Base-by-base conservation (phyloP, 2,329 filamentous ascomycete genomes). In the Hypocreales sp. region DNA sequence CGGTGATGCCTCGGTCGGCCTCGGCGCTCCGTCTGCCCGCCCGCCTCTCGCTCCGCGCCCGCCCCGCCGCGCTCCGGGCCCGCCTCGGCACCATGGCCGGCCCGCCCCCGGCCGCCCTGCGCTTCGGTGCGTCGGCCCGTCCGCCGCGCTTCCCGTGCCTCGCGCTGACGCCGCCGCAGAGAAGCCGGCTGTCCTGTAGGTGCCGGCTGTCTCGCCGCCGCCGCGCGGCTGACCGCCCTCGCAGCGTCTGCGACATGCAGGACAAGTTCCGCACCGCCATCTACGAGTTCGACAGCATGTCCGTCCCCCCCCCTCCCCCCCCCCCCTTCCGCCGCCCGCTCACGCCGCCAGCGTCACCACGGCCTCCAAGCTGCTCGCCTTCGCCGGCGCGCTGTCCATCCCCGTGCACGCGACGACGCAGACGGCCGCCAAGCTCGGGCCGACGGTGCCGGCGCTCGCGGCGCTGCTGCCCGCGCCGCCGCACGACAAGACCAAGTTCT, bases 241-340 rank as follows among this genome's bases (percentile, higher is more conserved):
- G 15, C 30, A 94, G 86, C 45, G 71, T 95, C 47, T 95, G 87
- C 58, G 87, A 95, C 47, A 64, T 95, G 36, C 87, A 95, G 58
- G 87, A 94, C 40, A 92, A 84, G 52, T 95, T 95, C 56, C 71
- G 82, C 34, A 61, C 63, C 7, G 77, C 75, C 30, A 93, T 95
- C 42, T 70, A 77, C 56, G 76, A 92, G 47, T 94, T 86, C 47
- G 70, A 81, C 36, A 83, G 79, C 48, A 67, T 94, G 74, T 81
- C 61, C 32, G 59, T 47, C 7, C 7, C 24, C 24, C 17, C 7
- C 24, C 28, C 25, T 20, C 20, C 22, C 17, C 8, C 20, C 14
- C 9, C 4, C 22, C 22, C n/a, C 20, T 12, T 14, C 13, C 9
- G 5, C 15, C 15, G 22, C 15, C 18, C 24, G 9, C 13, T 17